A percentile compares a stretch with the other conserved stretches of the same genome.
Evolutionary conservation across 1,284 basidiomycete genomes (phyloP).

Genomic region (Leccinum proximum): DNA sequence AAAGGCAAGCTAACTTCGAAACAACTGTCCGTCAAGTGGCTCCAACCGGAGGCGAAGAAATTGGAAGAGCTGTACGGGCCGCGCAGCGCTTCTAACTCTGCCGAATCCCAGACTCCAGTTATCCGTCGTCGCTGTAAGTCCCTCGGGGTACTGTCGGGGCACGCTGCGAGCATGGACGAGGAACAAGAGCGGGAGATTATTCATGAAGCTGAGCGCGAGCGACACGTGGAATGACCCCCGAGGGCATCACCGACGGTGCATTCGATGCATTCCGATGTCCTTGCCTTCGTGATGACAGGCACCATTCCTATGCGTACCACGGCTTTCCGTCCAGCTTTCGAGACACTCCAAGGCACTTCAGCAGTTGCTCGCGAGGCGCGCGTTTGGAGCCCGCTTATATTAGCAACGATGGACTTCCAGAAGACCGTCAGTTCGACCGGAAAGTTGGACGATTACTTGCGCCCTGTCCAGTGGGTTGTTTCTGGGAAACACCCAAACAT

Average conservation of each 20-base stretch:
- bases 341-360: conserved; percentile 13
- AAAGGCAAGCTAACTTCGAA: not conserved
- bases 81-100: not conserved
- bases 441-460: conserved; percentile 33
- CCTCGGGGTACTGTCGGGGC: not conserved
- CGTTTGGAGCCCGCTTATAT: conserved; percentile 22
- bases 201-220: conserved; percentile 42
- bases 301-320: not conserved
- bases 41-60: conserved; percentile 35
- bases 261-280: conserved; percentile 19
- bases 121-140: not conserved
- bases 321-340: conserved; percentile 14
- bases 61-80: conserved; percentile 37
- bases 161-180: not conserved
- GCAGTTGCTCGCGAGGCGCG: conserved; percentile 6
- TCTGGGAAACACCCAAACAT: conserved; percentile 17
- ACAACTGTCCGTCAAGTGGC: conserved; percentile 30
- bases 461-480: conserved; percentile 45
- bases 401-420: conserved; percentile 33
- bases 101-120: conserved; percentile 14
- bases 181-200: conserved; percentile 36
- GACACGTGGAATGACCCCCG: conserved; percentile 35
- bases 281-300: conserved; percentile 25
- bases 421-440: conserved; percentile 1
- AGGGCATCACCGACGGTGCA: conserved; percentile 24